Conservation (phyloP, 1,139 yeast genomes). For the Debaryomyces coudertii region DNA sequence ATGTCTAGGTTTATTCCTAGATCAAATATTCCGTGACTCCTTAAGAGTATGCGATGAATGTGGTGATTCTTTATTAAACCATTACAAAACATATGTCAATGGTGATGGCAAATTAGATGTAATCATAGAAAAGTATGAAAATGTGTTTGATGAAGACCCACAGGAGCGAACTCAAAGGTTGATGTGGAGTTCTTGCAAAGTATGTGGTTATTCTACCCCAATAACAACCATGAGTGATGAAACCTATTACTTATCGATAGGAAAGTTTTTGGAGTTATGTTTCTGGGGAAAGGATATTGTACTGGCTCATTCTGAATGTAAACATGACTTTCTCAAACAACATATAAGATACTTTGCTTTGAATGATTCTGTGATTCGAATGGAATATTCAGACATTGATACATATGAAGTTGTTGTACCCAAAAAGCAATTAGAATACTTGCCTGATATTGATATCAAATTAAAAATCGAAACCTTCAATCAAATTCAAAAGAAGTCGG, state of each 20-base stretch:
- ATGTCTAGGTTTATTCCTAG: slow-evolving; percentile 86
- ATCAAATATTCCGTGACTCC: slow-evolving; percentile 74
- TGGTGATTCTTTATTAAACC: slow-evolving; percentile 70
- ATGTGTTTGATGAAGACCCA: slow-evolving; percentile 63
- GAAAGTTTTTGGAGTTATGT: slow-evolving; percentile 84
- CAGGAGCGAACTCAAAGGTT: slow-evolving; percentile 52
- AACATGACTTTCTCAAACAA: slow-evolving; percentile 77
- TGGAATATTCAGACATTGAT: slow-evolving; percentile 77
- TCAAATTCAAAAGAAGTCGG: slow-evolving; percentile 56
- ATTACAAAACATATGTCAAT: slow-evolving; percentile 86
- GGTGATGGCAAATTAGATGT: slow-evolving; percentile 84
- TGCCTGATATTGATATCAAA: slow-evolving; percentile 68
- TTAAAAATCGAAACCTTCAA: slow-evolving; percentile 68
- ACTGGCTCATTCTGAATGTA: slow-evolving; percentile 44
- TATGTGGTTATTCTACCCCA: slow-evolving; percentile 77
- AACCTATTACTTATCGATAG: slow-evolving; percentile 89
- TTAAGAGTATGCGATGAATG: slow-evolving; percentile 77
- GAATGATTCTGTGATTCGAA: slow-evolving; percentile 74
- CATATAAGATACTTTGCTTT: slow-evolving; percentile 85
- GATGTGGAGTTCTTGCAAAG: slow-evolving; percentile 91
- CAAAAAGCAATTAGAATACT: slow-evolving; percentile 69
- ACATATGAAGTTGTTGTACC: slow-evolving; percentile 82
- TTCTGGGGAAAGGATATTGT: slow-evolving; percentile 71
- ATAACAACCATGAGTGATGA: slow-evolving; percentile 84
- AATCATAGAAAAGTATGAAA: slow-evolving; percentile 58